Evolutionary conservation across 2,329 filamentous ascomycete species (phyloP).

Genomic region (Berkeleyomyces rouxiae): DNA sequence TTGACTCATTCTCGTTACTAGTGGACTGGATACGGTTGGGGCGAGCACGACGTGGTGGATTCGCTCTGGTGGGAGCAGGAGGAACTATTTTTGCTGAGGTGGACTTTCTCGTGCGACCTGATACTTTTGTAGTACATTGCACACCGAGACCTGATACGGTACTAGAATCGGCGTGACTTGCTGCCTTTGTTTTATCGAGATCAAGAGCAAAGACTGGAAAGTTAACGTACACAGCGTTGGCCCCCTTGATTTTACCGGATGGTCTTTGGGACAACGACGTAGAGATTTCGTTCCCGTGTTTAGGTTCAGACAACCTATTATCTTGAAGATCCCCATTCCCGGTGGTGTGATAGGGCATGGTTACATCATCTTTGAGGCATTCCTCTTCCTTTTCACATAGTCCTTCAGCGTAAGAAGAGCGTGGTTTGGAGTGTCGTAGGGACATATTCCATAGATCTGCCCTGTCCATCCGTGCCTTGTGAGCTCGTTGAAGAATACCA

Average conservation of each 20-base stretch:
- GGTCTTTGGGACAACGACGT: neutral
- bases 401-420: constrained; percentile 17
- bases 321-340: constrained; percentile 15
- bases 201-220: neutral
- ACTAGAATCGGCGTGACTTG: neutral
- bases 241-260: neutral
- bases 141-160: neutral
- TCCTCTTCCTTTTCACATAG: constrained; percentile 14
- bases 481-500: neutral
- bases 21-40: neutral
- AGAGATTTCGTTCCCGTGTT: neutral
- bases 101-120: neutral
- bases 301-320: neutral
- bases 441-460: neutral
- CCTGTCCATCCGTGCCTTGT: neutral
- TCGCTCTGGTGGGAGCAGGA: neutral
- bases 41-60: neutral
- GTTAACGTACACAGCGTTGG: constrained; percentile 25
- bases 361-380: neutral
- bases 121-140: neutral
- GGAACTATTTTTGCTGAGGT: neutral
- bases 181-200: too few relatives aligned
- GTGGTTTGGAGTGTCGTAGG: constrained; percentile 17
- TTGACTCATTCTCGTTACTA: neutral
- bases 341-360: neutral